Evolutionary conservation across 1,284 basidiomycete species (phyloP), one percentile per base, ranked within the genome.

Genomic region (Trichosporon coremiiforme): DNA sequence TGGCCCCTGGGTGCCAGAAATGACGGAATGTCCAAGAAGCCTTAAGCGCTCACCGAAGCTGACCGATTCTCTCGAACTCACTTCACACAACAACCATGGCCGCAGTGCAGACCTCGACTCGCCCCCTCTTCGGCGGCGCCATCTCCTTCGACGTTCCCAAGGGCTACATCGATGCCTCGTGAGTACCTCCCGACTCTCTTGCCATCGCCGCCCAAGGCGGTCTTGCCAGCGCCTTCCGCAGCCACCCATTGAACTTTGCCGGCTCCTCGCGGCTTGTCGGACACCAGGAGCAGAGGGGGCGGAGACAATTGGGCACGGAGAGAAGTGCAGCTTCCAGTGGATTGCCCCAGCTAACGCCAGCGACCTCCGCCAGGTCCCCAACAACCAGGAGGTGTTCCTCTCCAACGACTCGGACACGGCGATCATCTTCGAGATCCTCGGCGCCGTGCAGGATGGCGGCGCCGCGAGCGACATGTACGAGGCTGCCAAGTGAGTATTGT

Each of bases 371-470:
- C 94, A 98, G 85, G 87, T 99, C 13, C 96, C 96, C n/a, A 92
- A 99, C 81, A 95, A 89, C 13, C 96, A 99, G 83, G 96, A 99
- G 81, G 95, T 98, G 60, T 92, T 94, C 80, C 83, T 98, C 50
- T 90, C 90, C 65, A 87, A 88, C 2, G 83, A 89, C 66, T 89
- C 89, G 6, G 87, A 88, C 71, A 85, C 91, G 73, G 94, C 91
- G 77, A 87, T 95, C 71, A 89, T 99, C 69, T 82, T 98, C 29
- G 97, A 99, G 80, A 88, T 98, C 20, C 85, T 99, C 8, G 84
- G 93, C 82, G 91, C 95, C 63, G 88, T 89, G 47, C 85, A 86
- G 45, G 79, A 85, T 41, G 86, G 89, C 64, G 82, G 47, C 15
- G 79, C 80, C 1, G 74, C 71, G 31, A 72, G 82, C 25, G 82